Percentiles rank a stretch among this genome's conserved stretches.
These are phyloP conservation scores for Paraconiothyrium sp. DNA, from an alignment of 2,329 filamentous ascomycete genomes.

Conservation along the genomic window DNA sequence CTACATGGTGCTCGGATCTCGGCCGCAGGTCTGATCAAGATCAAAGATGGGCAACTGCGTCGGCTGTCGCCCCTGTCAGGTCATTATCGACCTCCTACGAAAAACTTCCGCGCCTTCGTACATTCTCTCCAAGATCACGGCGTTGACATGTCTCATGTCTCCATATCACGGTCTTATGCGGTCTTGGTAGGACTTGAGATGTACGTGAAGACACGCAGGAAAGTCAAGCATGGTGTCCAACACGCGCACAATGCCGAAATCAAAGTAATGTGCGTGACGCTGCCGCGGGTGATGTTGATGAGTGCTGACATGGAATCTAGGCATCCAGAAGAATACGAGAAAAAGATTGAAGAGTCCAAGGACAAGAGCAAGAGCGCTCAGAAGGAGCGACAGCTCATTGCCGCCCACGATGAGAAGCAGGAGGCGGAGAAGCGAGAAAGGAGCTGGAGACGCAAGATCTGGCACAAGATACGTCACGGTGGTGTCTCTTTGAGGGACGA, in stretches of 20 bases:
- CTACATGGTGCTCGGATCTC: constrained; percentile 83
- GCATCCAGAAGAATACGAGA: constrained; percentile 66
- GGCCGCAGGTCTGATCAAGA: constrained; percentile 84
- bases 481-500: constrained; percentile 27
- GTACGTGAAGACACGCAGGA: constrained; percentile 74
- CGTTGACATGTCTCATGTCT: constrained; percentile 81
- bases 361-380: constrained; percentile 70
- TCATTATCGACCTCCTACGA: constrained; percentile 84
- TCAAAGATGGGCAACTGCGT: constrained; percentile 80
- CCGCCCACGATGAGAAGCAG: constrained; percentile 56
- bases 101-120: constrained; percentile 85
- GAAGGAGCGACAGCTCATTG: constrained; percentile 65
- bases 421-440: constrained; percentile 51
- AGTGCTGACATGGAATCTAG: constrained; percentile 3
- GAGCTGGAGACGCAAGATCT: constrained; percentile 43
- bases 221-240: constrained; percentile 65
- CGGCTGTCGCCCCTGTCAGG: constrained; percentile 75
- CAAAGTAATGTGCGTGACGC: constrained; percentile 59
- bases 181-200: constrained; percentile 84
- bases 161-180: constrained; percentile 82
- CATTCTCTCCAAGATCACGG: constrained; percentile 75
- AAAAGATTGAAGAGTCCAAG: constrained; percentile 57
- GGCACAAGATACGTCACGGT: constrained; percentile 39
- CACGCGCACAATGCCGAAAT: constrained; percentile 65
- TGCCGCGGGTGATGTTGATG: background rate